phyloP scores from a whole-genome alignment of 352 stramenopile genomes.

The Phytophthora syringae region DNA sequence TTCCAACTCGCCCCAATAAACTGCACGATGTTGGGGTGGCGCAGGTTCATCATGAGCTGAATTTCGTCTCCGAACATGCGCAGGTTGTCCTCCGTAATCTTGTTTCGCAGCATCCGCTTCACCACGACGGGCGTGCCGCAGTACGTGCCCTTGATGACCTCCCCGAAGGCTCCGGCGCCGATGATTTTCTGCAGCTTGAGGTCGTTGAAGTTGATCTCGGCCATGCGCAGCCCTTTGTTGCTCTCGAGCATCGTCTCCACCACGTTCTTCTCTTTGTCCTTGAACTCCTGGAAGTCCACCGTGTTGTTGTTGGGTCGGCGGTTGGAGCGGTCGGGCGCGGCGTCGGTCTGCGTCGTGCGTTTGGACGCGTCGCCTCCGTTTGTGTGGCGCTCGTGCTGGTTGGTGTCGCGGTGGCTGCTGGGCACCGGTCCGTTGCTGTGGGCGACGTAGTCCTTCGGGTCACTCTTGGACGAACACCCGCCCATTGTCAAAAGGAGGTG shows the following conservation, averaged over 20 bases:
- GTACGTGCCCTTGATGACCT: conserved; percentile 91
- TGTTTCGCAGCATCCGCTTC: conserved; percentile 90
- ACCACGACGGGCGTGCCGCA: conserved; percentile 88
- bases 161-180: conserved; percentile 82
- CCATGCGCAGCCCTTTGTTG: conserved; percentile 88
- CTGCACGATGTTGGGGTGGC: conserved; percentile 90
- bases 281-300: conserved; percentile 87
- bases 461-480: conserved; percentile 53
- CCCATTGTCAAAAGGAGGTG: conserved; percentile 36
- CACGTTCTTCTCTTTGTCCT: conserved; percentile 87
- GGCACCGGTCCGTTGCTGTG: conserved; percentile 5
- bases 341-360: conserved; percentile 3
- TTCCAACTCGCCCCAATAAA: conserved; percentile 92
- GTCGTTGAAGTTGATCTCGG: conserved; percentile 90
- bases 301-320: conserved; percentile 47
- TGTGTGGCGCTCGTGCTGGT: conserved; percentile 9
- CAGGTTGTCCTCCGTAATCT: conserved; percentile 90
- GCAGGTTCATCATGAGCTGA: conserved; percentile 92
- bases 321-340: conserved; percentile 14
- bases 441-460: conserved; percentile 33
- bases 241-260: conserved; percentile 90
- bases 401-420: not conserved
- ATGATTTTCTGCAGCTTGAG: conserved; percentile 91
- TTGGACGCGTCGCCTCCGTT: conserved; percentile 4
- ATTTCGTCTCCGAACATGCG: conserved; percentile 91